These are phyloP conservation scores for Colletotrichum gigasporum DNA, from an alignment of 2,329 filamentous ascomycete genomes.

Conservation along the genomic window DNA sequence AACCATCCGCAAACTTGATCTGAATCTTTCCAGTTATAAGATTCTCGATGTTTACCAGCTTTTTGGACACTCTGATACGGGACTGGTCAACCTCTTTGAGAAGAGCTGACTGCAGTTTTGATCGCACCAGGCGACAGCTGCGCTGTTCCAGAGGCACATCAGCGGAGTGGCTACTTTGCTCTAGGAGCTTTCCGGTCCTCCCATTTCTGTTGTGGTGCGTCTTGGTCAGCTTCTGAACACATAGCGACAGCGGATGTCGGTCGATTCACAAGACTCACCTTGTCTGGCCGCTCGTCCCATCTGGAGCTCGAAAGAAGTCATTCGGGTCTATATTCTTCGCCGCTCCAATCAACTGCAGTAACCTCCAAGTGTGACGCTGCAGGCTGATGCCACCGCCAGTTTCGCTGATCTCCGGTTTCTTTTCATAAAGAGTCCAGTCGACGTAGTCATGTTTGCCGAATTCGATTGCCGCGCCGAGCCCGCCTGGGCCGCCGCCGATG, in stretches of 20 bases:
- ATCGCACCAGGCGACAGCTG: conserved; percentile 42
- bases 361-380: conserved; percentile 45
- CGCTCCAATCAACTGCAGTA: conserved; percentile 43
- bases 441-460: conserved; percentile 40
- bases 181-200: conserved; percentile 40
- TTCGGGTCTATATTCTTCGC: conserved; percentile 41
- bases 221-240: background rate
- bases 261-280: conserved; percentile 24
- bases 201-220: conserved; percentile 37
- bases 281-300: conserved; percentile 37
- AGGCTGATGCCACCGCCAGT: conserved; percentile 48
- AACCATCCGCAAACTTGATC: conserved; percentile 56
- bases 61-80: conserved; percentile 55
- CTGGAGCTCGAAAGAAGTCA: conserved; percentile 41
- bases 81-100: conserved; percentile 54
- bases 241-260: too few relatives aligned
- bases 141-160: conserved; percentile 37
- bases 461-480: conserved; percentile 43
- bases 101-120: conserved; percentile 58
- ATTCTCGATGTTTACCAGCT: conserved; percentile 50
- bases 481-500: conserved; percentile 38
- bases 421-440: conserved; percentile 46
- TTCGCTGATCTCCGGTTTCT: conserved; percentile 46
- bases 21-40: conserved; percentile 45
- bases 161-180: conserved; percentile 33